A percentile compares a stretch with the other conserved stretches of the same genome.
phyloP scores from a whole-genome alignment of 129 eudicot genomes.

The Kitagawia praeruptora region DNA sequence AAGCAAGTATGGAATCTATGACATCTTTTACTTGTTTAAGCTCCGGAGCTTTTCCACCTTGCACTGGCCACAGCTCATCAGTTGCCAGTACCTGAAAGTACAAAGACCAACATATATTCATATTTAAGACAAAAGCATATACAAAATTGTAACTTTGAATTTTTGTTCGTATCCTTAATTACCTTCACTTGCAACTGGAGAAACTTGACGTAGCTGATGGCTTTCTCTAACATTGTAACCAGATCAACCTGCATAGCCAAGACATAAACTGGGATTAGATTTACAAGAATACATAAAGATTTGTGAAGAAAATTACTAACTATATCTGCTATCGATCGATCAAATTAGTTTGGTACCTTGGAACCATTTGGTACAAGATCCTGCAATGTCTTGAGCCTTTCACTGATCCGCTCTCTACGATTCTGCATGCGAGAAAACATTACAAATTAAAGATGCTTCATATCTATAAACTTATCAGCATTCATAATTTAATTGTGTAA shows the following conservation, averaged over 20 bases:
- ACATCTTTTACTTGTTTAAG: constrained; percentile 88
- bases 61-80: constrained; percentile 97
- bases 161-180: neutral
- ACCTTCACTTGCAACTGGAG: constrained; percentile 98
- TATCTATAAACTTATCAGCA: neutral
- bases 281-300: neutral
- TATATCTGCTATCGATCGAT: neutral
- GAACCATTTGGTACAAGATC: constrained; percentile 98
- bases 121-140: neutral
- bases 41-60: constrained; percentile 94
- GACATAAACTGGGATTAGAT: neutral
- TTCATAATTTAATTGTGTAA: neutral
- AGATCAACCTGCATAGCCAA: constrained; percentile 69
- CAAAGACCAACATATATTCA: neutral
- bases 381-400: constrained; percentile 76
- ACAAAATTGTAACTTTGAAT: neutral
- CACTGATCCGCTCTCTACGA: constrained; percentile 93
- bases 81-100: constrained; percentile 79
- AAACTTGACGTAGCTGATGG: constrained; percentile 90
- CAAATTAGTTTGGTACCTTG: constrained; percentile 43
- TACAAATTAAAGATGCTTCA: neutral
- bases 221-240: constrained; percentile 97
- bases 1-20: constrained; percentile 83
- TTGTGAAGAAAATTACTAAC: neutral
- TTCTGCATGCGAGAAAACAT: constrained; percentile 48